Percentiles rank a stretch among this genome's conserved stretches.
Conservation (phyloP, 177 flowering plant genomes). For the Vitis hybrid region DNA sequence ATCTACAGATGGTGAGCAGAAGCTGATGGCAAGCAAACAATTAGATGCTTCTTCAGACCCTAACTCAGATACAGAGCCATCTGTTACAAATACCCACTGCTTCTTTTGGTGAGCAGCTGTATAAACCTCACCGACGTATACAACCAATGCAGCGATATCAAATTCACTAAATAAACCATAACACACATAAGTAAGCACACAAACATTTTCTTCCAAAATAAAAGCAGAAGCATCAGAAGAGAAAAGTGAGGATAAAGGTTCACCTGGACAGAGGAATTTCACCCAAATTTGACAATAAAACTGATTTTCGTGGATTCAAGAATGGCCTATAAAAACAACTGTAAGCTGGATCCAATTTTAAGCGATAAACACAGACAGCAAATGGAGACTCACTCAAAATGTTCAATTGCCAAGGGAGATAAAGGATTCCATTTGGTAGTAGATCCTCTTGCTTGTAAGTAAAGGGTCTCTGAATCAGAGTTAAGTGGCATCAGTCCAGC, state of each 20-base stretch:
- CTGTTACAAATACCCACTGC: constrained; percentile 93
- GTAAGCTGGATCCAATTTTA: constrained; percentile 14
- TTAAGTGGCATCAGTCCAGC: constrained; percentile 59
- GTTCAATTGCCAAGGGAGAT: constrained; percentile 34
- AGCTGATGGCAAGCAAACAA: constrained; percentile 77
- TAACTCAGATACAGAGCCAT: constrained; percentile 45
- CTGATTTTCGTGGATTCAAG: constrained; percentile 65
- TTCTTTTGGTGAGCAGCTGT: constrained; percentile 55
- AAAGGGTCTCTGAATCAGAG: constrained; percentile 53
- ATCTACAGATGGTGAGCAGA: constrained; percentile 46
- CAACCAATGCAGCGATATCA: constrained; percentile 74
- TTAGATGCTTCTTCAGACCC: constrained; percentile 35
- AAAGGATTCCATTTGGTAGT: constrained; percentile 59
- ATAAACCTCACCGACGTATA: constrained; percentile 74
- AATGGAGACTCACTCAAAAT: constrained; percentile 56
- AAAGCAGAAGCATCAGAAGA: constrained; percentile 12
- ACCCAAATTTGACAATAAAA: constrained; percentile 57
- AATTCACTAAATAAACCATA: constrained; percentile 62
- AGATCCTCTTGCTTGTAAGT: constrained; percentile 78
- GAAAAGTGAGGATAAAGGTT: constrained; percentile 5
- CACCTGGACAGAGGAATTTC: constrained; percentile 84
- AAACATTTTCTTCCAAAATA: constrained; percentile 1
- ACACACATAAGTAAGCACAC: constrained; percentile 12
- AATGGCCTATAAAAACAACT: constrained; percentile 58
- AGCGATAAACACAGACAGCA: not conserved